Base-by-base conservation (phyloP, 2,329 filamentous ascomycete genomes). In the Colletotrichum sp. region DNA sequence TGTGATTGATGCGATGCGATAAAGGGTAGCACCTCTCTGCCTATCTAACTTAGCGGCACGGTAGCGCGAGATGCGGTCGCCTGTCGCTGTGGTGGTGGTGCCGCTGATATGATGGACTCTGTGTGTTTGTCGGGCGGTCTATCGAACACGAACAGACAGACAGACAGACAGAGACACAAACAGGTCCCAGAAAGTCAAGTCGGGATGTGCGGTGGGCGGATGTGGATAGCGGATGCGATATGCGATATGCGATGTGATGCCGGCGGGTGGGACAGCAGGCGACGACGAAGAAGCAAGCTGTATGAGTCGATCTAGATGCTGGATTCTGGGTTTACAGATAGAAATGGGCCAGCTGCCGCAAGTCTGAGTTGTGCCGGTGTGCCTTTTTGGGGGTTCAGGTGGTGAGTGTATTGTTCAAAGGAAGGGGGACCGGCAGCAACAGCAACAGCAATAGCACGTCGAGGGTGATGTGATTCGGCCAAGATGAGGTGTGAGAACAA, bases 1-100 rank as follows among this genome's bases (percentile, higher is more conserved):
- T 62, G 26, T 62, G 60, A 48, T 66, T 36, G 60, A 71, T 66
- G 60, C 60, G 73, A 69, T 72, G 68, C 72, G 75, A 77, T 76
- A 76, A 75, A 73, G 72, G 67, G 57, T 71, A 77, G 62, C 65
- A 73, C 71, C 65, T 73, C 67, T 13, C 44, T 52, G 44, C n/a
- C 44, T 52, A n/a, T 67, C 34, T 60, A 8, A 39, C 28, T 39
- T 72, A 44, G 69, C 16, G 69, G 60, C 63, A 52, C 60, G 24
- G 62, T 72, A 66, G 63, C 69, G 63, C 44, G 44, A 70, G 59
- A 36, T 71, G 28, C 65, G 59, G 63, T 32, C 30, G n/a, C 66
- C 16, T 65, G 63, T 24, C 28, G 63, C 8, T 22, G 44, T 62
- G 59, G 1, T 32, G 59, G 26, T 62, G 62, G 62, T 64, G 30